Evolutionary conservation across 768 basidiomycete species (phyloP), one percentile per base, ranked within the genome.

Genomic region (Hericium alpestre): DNA sequence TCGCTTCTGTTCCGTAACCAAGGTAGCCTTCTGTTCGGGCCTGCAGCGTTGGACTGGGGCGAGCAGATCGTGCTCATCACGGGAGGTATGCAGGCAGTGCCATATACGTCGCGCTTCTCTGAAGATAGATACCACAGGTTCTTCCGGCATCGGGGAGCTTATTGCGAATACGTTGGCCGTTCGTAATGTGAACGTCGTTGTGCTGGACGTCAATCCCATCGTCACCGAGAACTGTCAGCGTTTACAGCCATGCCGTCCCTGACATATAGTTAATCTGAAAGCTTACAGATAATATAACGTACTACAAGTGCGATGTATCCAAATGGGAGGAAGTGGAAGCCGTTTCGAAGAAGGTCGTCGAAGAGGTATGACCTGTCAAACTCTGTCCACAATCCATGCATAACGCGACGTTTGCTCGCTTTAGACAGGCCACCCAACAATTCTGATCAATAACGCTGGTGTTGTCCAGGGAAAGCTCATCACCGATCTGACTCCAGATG

Each of bases 381-480:
- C 2, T 32, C 32, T 37, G 16, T 53, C 23, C 5, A 15, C 20
- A 20, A 13, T 37, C n/a, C 37, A 12, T 25, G 38, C 32, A 23
- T 57, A 4, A 13, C 22, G 16, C 40, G 20, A 54, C 9, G 25
- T 40, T 49, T 10, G 39, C 56, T 41, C 55, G 6, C 50, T 25
- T 37, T 63, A 94, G 90, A 76, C 95, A 54, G 94, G 91, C 3
- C 78, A 88, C 58, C 90, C 90, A 0, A 96, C 96, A 0, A 79
- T 97, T 40, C 72, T 99, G 22, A 76, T 99, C 63, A 98, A 97
- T 73, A 97, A 95, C 66, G 96, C 95, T 0, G 96, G 94, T 18
- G 84, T 96, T 57, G 90, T 89, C 23, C 90, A 93, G 71, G 93
- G 93, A 23, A 94, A 93, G 64, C 72, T 84, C 2, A 72, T 99